Evolutionary conservation across 2,329 filamentous ascomycete species (phyloP).

Genomic region (Dactylonectria macrodidyma): DNA sequence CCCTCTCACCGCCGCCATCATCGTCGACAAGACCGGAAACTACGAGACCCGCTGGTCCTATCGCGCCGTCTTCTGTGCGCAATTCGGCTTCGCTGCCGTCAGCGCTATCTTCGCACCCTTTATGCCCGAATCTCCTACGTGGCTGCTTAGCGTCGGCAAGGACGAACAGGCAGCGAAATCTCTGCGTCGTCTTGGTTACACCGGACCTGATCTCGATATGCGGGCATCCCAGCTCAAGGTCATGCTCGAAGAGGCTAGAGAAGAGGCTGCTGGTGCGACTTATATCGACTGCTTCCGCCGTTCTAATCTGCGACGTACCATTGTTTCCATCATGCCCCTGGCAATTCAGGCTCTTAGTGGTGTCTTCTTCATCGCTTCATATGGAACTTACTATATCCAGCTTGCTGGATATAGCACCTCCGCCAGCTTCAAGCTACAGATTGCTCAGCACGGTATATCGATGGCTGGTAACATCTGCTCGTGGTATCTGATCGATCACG

Average conservation of each 20-base stretch:
- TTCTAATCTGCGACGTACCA: conserved; percentile 56
- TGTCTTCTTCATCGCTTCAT: conserved; percentile 53
- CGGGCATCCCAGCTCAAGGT: conserved; percentile 47
- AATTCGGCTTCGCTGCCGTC: conserved; percentile 52
- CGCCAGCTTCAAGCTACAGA: conserved; percentile 56
- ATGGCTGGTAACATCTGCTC: conserved; percentile 58
- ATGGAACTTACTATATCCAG: conserved; percentile 60
- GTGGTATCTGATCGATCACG: conserved; percentile 54
- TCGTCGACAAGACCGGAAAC: conserved; percentile 50
- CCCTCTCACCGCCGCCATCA: conserved; percentile 50
- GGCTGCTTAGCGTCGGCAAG: conserved; percentile 53
- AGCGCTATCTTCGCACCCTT: conserved; percentile 50
- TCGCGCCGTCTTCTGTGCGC: conserved; percentile 50
- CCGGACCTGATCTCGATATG: conserved; percentile 44
- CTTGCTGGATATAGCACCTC: conserved; percentile 56
- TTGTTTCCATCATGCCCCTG: conserved; percentile 55
- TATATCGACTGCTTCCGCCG: conserved; percentile 58
- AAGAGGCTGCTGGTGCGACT: conserved; percentile 54
- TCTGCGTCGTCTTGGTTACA: conserved; percentile 51
- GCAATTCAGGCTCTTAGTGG: conserved; percentile 54
- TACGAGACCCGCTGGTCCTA: conserved; percentile 52
- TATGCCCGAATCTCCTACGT: conserved; percentile 62
- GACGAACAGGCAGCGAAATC: conserved; percentile 53
- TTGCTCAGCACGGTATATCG: conserved; percentile 56
- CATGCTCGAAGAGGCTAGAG: conserved; percentile 51